Conservation (phyloP, 2,329 filamentous ascomycete species). For the Botryotinia narcissicola region DNA sequence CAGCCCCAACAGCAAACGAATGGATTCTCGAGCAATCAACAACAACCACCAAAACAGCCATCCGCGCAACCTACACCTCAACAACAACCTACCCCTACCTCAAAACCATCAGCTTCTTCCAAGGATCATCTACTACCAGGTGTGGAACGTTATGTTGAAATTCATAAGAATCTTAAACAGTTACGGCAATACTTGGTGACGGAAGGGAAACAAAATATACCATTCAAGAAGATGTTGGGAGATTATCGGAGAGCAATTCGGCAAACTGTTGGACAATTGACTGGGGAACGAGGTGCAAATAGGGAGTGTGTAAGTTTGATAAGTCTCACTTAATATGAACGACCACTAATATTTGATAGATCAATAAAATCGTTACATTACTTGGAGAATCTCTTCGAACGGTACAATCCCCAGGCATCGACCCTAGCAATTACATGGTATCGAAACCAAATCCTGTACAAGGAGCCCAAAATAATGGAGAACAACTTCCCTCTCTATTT, state of each 20-base stretch:
- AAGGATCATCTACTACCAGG: conserved; percentile 36
- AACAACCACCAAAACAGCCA: conserved; percentile 7
- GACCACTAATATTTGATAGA: conserved; percentile 33
- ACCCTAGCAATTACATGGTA: conserved; percentile 54
- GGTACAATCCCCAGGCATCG: conserved; percentile 40
- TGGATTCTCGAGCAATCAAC: not conserved
- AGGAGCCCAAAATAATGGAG: conserved; percentile 45
- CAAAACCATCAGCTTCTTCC: not conserved
- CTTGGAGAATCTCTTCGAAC: not conserved
- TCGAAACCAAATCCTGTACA: conserved; percentile 49
- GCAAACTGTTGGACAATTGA: conserved; percentile 71
- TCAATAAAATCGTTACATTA: conserved; percentile 25
- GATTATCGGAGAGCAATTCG: conserved; percentile 70
- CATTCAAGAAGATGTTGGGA: conserved; percentile 61
- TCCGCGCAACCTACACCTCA: not conserved
- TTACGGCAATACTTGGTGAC: conserved; percentile 53
- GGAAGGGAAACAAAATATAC: conserved; percentile 54
- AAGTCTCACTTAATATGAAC: not conserved
- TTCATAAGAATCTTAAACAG: conserved; percentile 67
- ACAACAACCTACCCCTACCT: conserved; percentile 8
- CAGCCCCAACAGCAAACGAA: not conserved
- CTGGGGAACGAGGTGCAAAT: conserved; percentile 63
- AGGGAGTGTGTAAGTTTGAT: conserved; percentile 49
- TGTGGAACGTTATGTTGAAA: conserved; percentile 47
- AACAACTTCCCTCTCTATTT: conserved; percentile 60